Evolutionary conservation across 176 grass and related monocot species (phyloP), one percentile per base, ranked within the genome.

Genomic region (Oryza glaberrima): DNA sequence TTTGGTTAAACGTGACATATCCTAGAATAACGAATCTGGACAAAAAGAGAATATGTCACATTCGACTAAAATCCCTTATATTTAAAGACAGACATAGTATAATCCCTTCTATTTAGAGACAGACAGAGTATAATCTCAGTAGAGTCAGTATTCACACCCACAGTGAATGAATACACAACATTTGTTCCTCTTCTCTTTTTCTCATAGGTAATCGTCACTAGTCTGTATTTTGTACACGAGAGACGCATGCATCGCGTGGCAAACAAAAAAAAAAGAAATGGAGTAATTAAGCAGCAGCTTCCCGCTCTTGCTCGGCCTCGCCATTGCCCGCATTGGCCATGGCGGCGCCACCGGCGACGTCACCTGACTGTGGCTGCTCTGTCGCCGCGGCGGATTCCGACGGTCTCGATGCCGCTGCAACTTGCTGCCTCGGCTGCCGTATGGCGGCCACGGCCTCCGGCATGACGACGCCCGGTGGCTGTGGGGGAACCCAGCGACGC

Each of bases 401-500:
- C 32, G 51, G 22, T 85, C 73, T 82, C 6, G 15, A 1, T 7
- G 9, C 43, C 10, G 43, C 81, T 69, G 80, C 80, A 3, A 10
- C 60, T 11, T 72, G 45, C 66, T 60, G 81, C 76, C 90, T 94
- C 10, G 83, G 83, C 14, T 93, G 96, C 8, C 93, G 79, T 51
- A 98, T 98, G 77, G 91, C 93, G 0, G 86, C 85, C 1, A 77
- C 81, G 0, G 91, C 96, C 84, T 95, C 96, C 14, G 93, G 83
- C 89, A 94, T 83, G 32, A 72, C 84, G 9, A 92, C 87, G 0
- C 89, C 32, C 2, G 93, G 88, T 44, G 89, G 48, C 65, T 94
- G 93, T 4, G 92, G 95, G 9, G 90, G 88, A 14, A 91, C 86
- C 95, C 95, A 97, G 43, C 76, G 89, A 11, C 88, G 88, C 79